Base-by-base conservation (phyloP, 495 filamentous ascomycete genomes). In the Neurospora sp. region DNA sequence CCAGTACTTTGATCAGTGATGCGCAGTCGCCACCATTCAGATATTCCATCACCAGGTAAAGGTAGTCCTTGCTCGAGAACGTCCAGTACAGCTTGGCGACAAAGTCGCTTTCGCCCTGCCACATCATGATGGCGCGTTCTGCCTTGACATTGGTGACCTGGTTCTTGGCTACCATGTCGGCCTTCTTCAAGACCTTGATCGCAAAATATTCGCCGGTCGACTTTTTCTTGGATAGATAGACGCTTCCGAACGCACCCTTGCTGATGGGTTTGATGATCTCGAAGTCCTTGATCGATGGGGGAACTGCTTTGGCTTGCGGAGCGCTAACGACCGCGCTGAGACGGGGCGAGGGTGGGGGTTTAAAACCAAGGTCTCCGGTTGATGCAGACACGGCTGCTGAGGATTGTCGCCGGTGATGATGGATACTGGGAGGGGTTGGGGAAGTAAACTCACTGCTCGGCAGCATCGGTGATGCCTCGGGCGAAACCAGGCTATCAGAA, bases 41-140 rank as follows among this genome's bases (percentile, higher is more conserved):
- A 83, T 99, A 99, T 78, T 99, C 96, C 96, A 99, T 99, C 17
- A 99, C 96, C 75, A 99, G 84, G 79, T 98, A 99, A 39, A 99
- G 90, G 79, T 97, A 99, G 78, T 99, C 96, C 79, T 99, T 99
- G 86, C 96, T 99, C 38, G 96, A 95, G 78, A 99, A 99, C 1
- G 96, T 98, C 96, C 96, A 99, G 83, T 98, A 98, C 7, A 99
- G 86, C 81, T 99, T 99, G 17, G 96, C 96, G 69, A 99, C 96
- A 81, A 98, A 99, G 75, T 99, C 96, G 81, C 96, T 99, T 78
- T 98, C 96, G 37, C 96, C 96, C 83, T 99, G 96, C 90, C 96
- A 97, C 96, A 99, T 99, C 96, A 99, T 98, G 77, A 99, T 99
- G n/a, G 96, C 96, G 74, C 96, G 88, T 81, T 99, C 96, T 12